Conservation (phyloP, 257 asterid species). For the Nicotiana attenuata region DNA sequence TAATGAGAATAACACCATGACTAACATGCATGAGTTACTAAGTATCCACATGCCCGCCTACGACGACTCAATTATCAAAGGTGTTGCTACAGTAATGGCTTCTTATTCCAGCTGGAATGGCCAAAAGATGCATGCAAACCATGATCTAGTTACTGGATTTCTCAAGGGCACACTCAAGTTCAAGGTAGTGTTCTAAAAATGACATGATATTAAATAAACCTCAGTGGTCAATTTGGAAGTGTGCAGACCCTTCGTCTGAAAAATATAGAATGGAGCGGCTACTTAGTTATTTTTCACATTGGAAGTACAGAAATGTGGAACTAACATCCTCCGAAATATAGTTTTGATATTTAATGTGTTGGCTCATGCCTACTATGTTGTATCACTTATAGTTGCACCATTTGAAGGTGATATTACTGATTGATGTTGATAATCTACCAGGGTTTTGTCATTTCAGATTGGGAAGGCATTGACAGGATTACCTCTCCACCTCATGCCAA, state of each 20-base stretch:
- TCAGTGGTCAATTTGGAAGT: neutral
- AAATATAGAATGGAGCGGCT: neutral
- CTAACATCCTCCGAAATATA: neutral
- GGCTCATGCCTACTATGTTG: neutral
- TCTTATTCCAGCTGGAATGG: slow-evolving; percentile 95
- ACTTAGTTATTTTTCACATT: neutral
- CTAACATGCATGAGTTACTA: slow-evolving; percentile 61
- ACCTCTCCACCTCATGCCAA: slow-evolving; percentile 70
- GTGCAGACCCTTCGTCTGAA: neutral
- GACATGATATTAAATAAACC: neutral
- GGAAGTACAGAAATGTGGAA: neutral
- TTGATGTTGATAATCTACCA: slow-evolving; percentile 25
- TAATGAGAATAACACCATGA: slow-evolving; percentile 64
- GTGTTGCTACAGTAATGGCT: slow-evolving; percentile 76
- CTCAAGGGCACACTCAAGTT: slow-evolving; percentile 71
- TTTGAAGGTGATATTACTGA: slow-evolving; percentile 7
- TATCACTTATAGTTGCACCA: neutral
- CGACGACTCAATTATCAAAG: slow-evolving; percentile 64
- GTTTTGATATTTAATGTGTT: neutral
- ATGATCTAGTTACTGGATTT: slow-evolving; percentile 64
- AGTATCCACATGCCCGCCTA: slow-evolving; percentile 91
- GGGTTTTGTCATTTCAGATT: slow-evolving; percentile 93
- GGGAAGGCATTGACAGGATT: slow-evolving; percentile 79
- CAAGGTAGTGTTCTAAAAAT: slow-evolving; percentile 41
- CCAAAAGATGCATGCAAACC: slow-evolving; percentile 75